A percentile compares a stretch with the other conserved stretches of the same genome.
These are phyloP conservation scores for Leccinum discolor DNA, from an alignment of 1,284 basidiomycete species.

Conservation along the genomic window DNA sequence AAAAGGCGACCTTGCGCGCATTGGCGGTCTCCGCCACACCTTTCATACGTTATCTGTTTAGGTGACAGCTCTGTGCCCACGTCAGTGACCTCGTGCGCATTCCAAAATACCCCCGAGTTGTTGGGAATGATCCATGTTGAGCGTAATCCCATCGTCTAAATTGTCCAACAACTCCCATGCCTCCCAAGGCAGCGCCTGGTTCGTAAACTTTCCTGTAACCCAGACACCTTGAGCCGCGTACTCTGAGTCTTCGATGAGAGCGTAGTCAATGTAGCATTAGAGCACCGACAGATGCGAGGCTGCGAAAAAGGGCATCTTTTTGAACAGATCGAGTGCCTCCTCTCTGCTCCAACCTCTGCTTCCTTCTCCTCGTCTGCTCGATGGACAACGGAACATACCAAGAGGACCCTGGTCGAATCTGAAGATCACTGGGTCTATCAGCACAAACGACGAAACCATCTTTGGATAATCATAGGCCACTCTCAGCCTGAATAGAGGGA, in stretches of 20 bases:
- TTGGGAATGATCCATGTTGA: constrained; percentile 64
- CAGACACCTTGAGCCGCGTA: constrained; percentile 62
- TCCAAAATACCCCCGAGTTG: constrained; percentile 30
- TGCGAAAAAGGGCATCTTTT: constrained; percentile 66
- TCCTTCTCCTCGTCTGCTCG: background rate
- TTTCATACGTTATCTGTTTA: too few relatives aligned
- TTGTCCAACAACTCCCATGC: constrained; percentile 43
- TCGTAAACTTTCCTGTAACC: constrained; percentile 59
- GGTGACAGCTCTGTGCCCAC: too few relatives aligned
- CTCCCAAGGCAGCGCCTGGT: constrained; percentile 42
- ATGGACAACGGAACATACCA: constrained; percentile 38
- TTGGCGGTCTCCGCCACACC: constrained; percentile 33
- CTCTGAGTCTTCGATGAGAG: constrained; percentile 39
- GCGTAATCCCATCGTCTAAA: constrained; percentile 48
- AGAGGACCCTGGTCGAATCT: constrained; percentile 35
- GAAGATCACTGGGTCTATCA: constrained; percentile 80
- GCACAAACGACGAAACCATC: constrained; percentile 72
- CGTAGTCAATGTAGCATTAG: constrained; percentile 67
- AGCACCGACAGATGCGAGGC: constrained; percentile 76
- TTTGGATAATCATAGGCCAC: constrained; percentile 64
- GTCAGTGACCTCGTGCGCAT: background rate
- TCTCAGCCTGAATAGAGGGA: constrained; percentile 41
- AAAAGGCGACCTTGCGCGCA: constrained; percentile 57
- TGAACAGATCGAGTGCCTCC: constrained; percentile 58
- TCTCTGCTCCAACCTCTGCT: constrained; percentile 40